A percentile compares a stretch with the other conserved stretches of the same genome.
Conservation (phyloP, 768 basidiomycete genomes). For the Termitomyces sp. region DNA sequence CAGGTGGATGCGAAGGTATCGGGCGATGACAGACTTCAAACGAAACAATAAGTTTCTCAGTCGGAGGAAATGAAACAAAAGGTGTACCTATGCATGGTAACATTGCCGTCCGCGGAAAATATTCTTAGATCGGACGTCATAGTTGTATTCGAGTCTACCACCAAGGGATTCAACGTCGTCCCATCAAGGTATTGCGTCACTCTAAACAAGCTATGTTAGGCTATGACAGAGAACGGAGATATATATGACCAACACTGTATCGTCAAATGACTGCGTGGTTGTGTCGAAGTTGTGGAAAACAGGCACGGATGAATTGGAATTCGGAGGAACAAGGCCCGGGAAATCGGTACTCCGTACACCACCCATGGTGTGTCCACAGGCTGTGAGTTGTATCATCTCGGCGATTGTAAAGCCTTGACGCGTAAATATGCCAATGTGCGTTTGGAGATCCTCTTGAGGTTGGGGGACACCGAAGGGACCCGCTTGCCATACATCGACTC, state of each 20-base stretch:
- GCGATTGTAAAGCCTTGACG: constrained; percentile 35
- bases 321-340: constrained; percentile 34
- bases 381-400: constrained; percentile 48
- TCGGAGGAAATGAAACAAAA: neutral
- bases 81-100: constrained; percentile 32
- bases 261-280: constrained; percentile 32
- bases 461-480: constrained; percentile 37
- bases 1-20: constrained; percentile 33
- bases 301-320: constrained; percentile 19
- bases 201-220: constrained; percentile 15
- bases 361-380: constrained; percentile 48
- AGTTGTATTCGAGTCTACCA: constrained; percentile 26
- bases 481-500: constrained; percentile 32
- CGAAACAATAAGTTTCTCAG: neutral
- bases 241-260: constrained; percentile 27
- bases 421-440: constrained; percentile 32
- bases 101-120: constrained; percentile 32
- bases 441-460: constrained; percentile 33
- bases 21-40: constrained; percentile 23
- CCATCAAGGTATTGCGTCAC: constrained; percentile 34
- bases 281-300: constrained; percentile 34
- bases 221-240: neutral
- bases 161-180: constrained; percentile 32
- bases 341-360: constrained; percentile 42
- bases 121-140: constrained; percentile 33